phyloP scores from a whole-genome alignment of 371 early-diverging fungal genomes.

The Ordospora colligata region DNA sequence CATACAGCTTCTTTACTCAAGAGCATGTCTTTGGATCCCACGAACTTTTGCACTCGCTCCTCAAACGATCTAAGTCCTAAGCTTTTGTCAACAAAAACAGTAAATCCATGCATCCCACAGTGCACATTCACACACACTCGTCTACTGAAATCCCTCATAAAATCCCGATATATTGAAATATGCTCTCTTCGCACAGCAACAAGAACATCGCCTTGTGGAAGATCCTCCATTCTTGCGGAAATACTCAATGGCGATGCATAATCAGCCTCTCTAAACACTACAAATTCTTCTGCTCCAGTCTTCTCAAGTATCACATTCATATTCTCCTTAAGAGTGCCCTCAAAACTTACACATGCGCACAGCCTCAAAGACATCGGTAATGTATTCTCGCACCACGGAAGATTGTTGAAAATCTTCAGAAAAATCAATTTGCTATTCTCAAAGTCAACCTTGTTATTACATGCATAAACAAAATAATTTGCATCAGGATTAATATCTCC shows the following conservation, averaged over 20 bases:
- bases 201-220: slow-evolving; percentile 18
- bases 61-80: background rate
- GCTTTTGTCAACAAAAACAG: background rate
- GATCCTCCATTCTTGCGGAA: background rate
- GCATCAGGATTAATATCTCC: background rate
- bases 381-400: slow-evolving; percentile 22
- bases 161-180: background rate
- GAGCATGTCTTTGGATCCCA: background rate
- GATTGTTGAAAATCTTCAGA: slow-evolving; percentile 21
- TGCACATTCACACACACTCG: background rate
- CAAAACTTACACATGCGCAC: background rate
- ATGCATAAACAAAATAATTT: slow-evolving; percentile 28
- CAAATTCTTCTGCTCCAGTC: background rate
- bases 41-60: background rate
- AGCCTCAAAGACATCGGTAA: slow-evolving; percentile 7
- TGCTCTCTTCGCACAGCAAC: background rate
- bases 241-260: background rate
- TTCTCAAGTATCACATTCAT: background rate
- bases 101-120: background rate
- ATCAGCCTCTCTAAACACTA: slow-evolving; percentile 6
- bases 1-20: slow-evolving; percentile 1
- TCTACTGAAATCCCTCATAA: background rate
- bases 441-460: slow-evolving; percentile 16
- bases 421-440: slow-evolving; percentile 9
- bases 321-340: slow-evolving; percentile 2